These are phyloP conservation scores for Micractinium conductrix DNA, from an alignment of 139 green algal species.

Conservation along the genomic window DNA sequence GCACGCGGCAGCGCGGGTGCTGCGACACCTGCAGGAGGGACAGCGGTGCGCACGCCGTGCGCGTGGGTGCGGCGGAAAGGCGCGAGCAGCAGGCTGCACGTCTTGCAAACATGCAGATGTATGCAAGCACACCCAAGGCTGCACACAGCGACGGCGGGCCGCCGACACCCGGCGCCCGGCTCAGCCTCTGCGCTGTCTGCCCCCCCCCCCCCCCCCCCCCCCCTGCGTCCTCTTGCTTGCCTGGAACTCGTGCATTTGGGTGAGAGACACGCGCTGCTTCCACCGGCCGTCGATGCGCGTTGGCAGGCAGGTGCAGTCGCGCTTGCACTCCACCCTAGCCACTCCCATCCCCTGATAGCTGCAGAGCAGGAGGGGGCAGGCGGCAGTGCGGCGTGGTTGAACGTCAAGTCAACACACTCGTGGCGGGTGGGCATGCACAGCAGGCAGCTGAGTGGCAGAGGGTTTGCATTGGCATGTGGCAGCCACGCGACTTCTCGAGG, in stretches of 20 bases:
- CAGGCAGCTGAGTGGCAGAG: neutral
- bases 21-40: constrained; percentile 21
- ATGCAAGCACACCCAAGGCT: too few species aligned
- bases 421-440: neutral
- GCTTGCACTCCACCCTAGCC: neutral
- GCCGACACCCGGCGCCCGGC: too few species aligned
- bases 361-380: neutral
- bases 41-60: too few species aligned
- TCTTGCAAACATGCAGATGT: too few species aligned
- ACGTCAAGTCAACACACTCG: too few species aligned
- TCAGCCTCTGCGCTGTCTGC: too few species aligned
- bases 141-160: too few species aligned
- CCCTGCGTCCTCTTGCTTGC: neutral
- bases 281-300: neutral
- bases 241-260: constrained; percentile 8
- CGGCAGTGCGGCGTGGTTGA: too few species aligned
- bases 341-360: neutral
- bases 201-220: too few species aligned
- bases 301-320: neutral
- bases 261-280: neutral
- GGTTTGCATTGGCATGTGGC: neutral
- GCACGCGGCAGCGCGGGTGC: neutral
- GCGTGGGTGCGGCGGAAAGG: too few species aligned
- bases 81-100: neutral
- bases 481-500: too few species aligned